Evolutionary conservation across 179 eudicot species (phyloP), one percentile per base, ranked within the genome.

Genomic region (Spinacia oleracea): DNA sequence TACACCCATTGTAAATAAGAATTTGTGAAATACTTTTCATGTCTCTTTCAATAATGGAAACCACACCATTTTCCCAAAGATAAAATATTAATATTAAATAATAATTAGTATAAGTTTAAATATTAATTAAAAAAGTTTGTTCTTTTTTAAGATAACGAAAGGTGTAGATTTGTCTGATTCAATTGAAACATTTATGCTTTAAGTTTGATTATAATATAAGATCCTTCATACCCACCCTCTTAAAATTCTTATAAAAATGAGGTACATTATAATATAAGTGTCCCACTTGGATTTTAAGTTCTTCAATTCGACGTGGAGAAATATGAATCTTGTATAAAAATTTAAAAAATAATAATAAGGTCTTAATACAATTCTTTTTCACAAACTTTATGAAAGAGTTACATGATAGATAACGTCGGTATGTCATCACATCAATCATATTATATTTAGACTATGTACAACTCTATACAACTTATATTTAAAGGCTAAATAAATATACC

Each of bases 281-380:
- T 66, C 68, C 75, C 78, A 78, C 72, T 81, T 77, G 74, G 45
- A 23, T 56, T 58, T 77, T n/a, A 53, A 45, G 9, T 32, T 16
- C 31, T 6, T 67, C 16, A 5, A 34, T 60, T 64, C 43, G 75
- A 79, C 85, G 77, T 78, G 85, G 82, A 79, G 68, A 79, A 51
- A 46, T 75, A 29, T 25, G 29, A 70, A 43, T 82, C 85, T 70
- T 70, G 77, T 43, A 63, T 38, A 20, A 63, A 74, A 40, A 56
- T 42, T 31, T n/a, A n/a, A n/a, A 70, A 1, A 15, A 48, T 29
- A 66, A 75, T 55, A 75, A 68, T 58, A 21, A 72, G 27, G 45
- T 35, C 58, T 27, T 51, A 32, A 76, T 76, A 7, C 3, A 70
- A 68, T 73, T 43, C 58, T 35, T 80, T 42, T 56, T 31, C 48